Percentiles rank a stretch among this genome's conserved stretches.
Evolutionary conservation across 148 eudicot species (phyloP).

Genomic region (Limonium bicolor): DNA sequence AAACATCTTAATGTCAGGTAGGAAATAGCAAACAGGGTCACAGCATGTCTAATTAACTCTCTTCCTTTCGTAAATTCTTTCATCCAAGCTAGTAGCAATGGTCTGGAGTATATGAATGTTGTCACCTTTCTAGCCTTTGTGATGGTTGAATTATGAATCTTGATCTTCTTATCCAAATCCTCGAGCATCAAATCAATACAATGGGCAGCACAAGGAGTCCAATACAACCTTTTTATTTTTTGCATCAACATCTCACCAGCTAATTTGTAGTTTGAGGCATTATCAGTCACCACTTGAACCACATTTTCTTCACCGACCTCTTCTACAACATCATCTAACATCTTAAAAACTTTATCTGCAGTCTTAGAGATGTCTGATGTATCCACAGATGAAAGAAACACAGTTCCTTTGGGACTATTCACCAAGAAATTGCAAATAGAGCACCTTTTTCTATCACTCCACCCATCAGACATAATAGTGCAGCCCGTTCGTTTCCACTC

Average conservation of each 20-base stretch:
- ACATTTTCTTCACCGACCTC: constrained; percentile 4
- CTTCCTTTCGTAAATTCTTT: constrained; percentile 6
- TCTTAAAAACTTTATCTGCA: constrained; percentile 1
- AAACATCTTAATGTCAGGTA: neutral
- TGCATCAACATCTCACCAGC: constrained; percentile 8
- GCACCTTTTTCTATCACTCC: too few species aligned
- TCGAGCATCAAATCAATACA: constrained; percentile 9
- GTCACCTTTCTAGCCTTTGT: constrained; percentile 1
- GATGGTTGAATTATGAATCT: neutral
- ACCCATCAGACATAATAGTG: too few species aligned
- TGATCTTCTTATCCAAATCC: neutral
- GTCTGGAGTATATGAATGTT: constrained; percentile 5
- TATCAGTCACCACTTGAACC: too few species aligned
- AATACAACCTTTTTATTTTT: constrained; percentile 1
- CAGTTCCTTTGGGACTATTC: constrained; percentile 6
- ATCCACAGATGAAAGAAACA: constrained; percentile 6
- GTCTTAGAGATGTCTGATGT: constrained; percentile 4
- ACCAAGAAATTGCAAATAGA: neutral
- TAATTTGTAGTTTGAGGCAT: constrained; percentile 3
- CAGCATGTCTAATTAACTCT: constrained; percentile 1
- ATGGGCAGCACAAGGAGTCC: constrained; percentile 5
- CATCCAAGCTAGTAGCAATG: constrained; percentile 3
- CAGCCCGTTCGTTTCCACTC: too few species aligned
- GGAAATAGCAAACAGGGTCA: constrained; percentile 1
- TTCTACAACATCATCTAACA: constrained; percentile 6